These are phyloP conservation scores for Rhizopus delemar DNA, from an alignment of 371 early-diverging fungal genomes.

Conservation along the genomic window DNA sequence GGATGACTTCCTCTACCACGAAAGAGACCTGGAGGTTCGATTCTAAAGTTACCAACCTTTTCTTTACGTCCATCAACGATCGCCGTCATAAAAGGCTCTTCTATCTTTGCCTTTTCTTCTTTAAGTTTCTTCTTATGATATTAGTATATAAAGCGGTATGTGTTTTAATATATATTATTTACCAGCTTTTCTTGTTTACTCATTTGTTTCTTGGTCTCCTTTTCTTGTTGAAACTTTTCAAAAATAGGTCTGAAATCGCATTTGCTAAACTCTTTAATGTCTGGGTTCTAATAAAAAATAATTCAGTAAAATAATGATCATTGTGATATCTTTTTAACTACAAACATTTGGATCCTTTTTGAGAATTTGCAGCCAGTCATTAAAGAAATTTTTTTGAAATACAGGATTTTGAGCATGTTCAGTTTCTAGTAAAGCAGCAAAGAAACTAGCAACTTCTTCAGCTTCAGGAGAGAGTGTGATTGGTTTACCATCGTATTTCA, in stretches of 20 bases:
- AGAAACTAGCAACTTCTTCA: slow-evolving; percentile 96
- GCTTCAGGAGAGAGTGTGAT: slow-evolving; percentile 78
- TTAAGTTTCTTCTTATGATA: slow-evolving; percentile 51
- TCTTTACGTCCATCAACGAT: slow-evolving; percentile 89
- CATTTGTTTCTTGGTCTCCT: slow-evolving; percentile 80
- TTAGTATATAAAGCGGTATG: too few species aligned
- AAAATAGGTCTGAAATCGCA: slow-evolving; percentile 92
- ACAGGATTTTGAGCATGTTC: slow-evolving; percentile 82
- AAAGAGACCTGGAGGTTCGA: slow-evolving; percentile 96
- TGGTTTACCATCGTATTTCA: slow-evolving; percentile 82
- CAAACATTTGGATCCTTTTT: slow-evolving; percentile 62
- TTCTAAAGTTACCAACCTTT: slow-evolving; percentile 95
- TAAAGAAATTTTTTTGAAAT: slow-evolving; percentile 92
- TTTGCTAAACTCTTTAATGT: slow-evolving; percentile 75
- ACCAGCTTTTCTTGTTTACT: slow-evolving; percentile 90
- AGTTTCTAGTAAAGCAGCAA: slow-evolving; percentile 83
- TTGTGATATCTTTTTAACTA: slow-evolving; percentile 20
- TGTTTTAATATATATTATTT: neutral
- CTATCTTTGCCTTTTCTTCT: slow-evolving; percentile 71
- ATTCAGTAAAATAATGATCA: neutral
- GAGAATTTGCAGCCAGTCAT: slow-evolving; percentile 76
- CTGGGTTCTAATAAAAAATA: slow-evolving; percentile 54
- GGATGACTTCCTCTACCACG: slow-evolving; percentile 97
- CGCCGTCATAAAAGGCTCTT: slow-evolving; percentile 78
- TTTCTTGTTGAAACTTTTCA: slow-evolving; percentile 74